Evolutionary conservation across 306 rosid genomes (phyloP).

Genomic region (Gleditsia sinensis): DNA sequence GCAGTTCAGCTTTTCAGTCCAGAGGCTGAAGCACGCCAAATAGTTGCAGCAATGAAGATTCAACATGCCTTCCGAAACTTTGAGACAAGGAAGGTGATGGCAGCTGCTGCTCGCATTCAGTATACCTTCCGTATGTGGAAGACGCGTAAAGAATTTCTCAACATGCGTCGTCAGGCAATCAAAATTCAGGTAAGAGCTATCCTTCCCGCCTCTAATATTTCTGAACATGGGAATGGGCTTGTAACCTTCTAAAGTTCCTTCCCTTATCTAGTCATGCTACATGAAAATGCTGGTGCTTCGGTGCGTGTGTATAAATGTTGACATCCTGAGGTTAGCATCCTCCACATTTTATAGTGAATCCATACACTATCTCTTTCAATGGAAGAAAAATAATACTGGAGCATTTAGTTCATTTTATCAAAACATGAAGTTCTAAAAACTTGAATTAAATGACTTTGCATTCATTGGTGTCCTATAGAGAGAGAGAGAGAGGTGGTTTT

Average conservation of each 20-base stretch:
- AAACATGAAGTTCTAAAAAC: not conserved
- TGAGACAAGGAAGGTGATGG: constrained; percentile 59
- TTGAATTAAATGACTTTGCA: not conserved
- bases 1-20: constrained; percentile 56
- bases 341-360: not conserved
- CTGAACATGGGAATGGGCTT: not conserved
- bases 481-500: not conserved
- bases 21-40: constrained; percentile 78
- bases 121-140: constrained; percentile 85
- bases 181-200: constrained; percentile 78
- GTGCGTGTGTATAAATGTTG: not conserved
- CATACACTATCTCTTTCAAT: not conserved
- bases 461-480: not conserved
- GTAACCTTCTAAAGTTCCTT: not conserved
- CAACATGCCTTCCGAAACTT: constrained; percentile 86
- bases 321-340: not conserved
- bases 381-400: not conserved
- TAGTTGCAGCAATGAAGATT: constrained; percentile 94
- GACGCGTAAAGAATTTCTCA: constrained; percentile 74
- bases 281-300: not conserved
- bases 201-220: constrained; percentile 24
- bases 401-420: not conserved
- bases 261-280: not conserved
- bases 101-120: constrained; percentile 91
- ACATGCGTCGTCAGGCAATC: constrained; percentile 74